These are phyloP conservation scores for Thermothielavioides terrestris DNA, from an alignment of 495 filamentous ascomycete species.

Conservation along the genomic window DNA sequence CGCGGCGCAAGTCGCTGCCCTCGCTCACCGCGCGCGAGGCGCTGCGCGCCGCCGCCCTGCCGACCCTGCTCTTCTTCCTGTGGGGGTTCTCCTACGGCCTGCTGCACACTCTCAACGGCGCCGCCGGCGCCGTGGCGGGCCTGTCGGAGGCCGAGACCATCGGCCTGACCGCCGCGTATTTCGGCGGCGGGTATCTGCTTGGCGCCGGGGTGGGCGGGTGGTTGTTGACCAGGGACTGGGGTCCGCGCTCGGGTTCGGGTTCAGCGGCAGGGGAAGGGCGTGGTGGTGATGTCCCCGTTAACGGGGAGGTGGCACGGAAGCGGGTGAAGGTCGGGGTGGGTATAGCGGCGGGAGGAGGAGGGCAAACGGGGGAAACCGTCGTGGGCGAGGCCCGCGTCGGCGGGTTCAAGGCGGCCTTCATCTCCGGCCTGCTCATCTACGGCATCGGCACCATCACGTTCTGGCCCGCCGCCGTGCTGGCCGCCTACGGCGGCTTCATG, in stretches of 20 bases:
- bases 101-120: slow-evolving; percentile 40
- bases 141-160: slow-evolving; percentile 28
- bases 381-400: slow-evolving; percentile 8
- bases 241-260: too few relatives aligned
- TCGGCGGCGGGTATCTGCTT: slow-evolving; percentile 54
- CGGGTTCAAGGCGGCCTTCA: slow-evolving; percentile 55
- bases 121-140: slow-evolving; percentile 23
- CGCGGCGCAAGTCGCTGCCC: slow-evolving; percentile 75
- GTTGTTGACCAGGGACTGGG: slow-evolving; percentile 54
- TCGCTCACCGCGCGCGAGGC: slow-evolving; percentile 39
- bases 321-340: not conserved
- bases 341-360: not conserved
- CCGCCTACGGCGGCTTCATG: slow-evolving; percentile 63
- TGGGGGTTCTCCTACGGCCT: slow-evolving; percentile 79
- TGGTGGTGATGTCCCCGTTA: slow-evolving; percentile 1
- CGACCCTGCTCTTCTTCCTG: slow-evolving; percentile 73
- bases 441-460: slow-evolving; percentile 54
- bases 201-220: slow-evolving; percentile 59
- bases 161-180: slow-evolving; percentile 22
- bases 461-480: slow-evolving; percentile 54
- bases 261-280: slow-evolving; percentile 30
- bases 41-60: slow-evolving; percentile 46
- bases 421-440: slow-evolving; percentile 60
- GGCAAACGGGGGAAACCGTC: not conserved
- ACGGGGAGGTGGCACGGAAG: not conserved